phyloP scores from a whole-genome alignment of 2,329 filamentous ascomycete genomes.

The Lomentospora prolificans region DNA sequence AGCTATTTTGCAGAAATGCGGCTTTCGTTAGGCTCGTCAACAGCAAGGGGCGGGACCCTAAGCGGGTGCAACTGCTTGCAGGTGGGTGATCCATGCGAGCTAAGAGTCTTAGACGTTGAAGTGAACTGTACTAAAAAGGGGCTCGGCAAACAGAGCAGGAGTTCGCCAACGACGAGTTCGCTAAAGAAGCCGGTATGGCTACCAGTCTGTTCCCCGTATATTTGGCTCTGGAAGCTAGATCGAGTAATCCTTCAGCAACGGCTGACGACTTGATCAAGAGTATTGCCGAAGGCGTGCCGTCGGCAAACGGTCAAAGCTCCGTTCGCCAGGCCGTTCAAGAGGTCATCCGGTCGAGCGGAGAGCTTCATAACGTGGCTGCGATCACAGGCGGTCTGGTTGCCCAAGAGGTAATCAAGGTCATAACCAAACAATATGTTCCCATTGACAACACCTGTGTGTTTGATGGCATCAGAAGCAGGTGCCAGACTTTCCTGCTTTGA shows the following conservation, averaged over 20 bases:
- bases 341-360: constrained; percentile 67
- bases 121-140: neutral
- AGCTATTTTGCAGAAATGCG: constrained; percentile 91
- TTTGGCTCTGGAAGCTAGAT: constrained; percentile 43
- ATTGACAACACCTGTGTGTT: constrained; percentile 63
- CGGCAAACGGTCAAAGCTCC: constrained; percentile 38
- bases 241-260: neutral
- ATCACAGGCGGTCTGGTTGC: constrained; percentile 84
- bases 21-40: constrained; percentile 85
- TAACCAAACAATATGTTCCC: constrained; percentile 63
- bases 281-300: constrained; percentile 22
- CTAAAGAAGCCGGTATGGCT: constrained; percentile 37
- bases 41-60: constrained; percentile 30
- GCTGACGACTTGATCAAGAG: neutral
- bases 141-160: constrained; percentile 35
- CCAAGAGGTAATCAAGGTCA: constrained; percentile 93
- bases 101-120: neutral
- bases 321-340: constrained; percentile 50
- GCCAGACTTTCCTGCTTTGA: constrained; percentile 46
- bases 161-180: constrained; percentile 42
- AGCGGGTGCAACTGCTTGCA: constrained; percentile 40
- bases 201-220: constrained; percentile 60
- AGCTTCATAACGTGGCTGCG: constrained; percentile 87
- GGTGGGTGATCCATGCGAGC: constrained; percentile 31
- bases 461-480: constrained; percentile 56